Evolutionary conservation across 768 basidiomycete genomes (phyloP).

Genomic region (Russula emetica): DNA sequence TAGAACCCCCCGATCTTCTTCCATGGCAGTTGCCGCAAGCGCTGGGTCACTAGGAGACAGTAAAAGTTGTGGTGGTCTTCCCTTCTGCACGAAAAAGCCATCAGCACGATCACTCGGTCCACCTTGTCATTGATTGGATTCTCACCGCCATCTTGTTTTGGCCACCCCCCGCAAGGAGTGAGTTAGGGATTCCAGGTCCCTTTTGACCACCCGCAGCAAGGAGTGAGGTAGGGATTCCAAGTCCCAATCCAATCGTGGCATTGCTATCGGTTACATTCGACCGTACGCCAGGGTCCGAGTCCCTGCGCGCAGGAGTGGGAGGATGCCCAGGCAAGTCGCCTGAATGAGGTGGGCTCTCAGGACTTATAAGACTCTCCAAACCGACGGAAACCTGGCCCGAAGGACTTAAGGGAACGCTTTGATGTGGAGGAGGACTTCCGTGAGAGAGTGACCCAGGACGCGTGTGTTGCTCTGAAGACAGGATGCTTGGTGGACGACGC

Average conservation of each 20-base stretch:
- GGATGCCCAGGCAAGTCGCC: slow-evolving; percentile 20
- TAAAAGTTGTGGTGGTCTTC: slow-evolving; percentile 47
- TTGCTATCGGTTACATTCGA: slow-evolving; percentile 21
- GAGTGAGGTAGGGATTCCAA: slow-evolving; percentile 29
- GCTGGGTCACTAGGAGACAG: slow-evolving; percentile 62
- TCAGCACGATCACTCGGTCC: not conserved
- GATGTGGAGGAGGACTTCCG: slow-evolving; percentile 20
- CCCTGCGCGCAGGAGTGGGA: not conserved
- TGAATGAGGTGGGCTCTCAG: slow-evolving; percentile 37
- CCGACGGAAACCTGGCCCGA: slow-evolving; percentile 28
- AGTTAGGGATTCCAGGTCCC: slow-evolving; percentile 32
- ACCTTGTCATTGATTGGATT: not conserved
- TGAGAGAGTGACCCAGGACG: slow-evolving; percentile 37
- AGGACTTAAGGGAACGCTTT: slow-evolving; percentile 27
- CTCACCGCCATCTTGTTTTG: slow-evolving; percentile 5
- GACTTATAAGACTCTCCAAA: slow-evolving; percentile 30
- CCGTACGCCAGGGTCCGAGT: slow-evolving; percentile 23
- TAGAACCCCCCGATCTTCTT: slow-evolving; percentile 54
- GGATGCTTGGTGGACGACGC: slow-evolving; percentile 61
- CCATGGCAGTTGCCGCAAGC: slow-evolving; percentile 44
- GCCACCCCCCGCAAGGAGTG: slow-evolving; percentile 7
- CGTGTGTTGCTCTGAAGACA: slow-evolving; percentile 39
- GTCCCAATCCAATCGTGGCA: slow-evolving; percentile 33
- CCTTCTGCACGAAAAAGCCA: slow-evolving; percentile 35
- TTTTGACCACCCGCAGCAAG: not conserved